Conservation (phyloP, 768 basidiomycete species). For the Piloderma croceum region DNA sequence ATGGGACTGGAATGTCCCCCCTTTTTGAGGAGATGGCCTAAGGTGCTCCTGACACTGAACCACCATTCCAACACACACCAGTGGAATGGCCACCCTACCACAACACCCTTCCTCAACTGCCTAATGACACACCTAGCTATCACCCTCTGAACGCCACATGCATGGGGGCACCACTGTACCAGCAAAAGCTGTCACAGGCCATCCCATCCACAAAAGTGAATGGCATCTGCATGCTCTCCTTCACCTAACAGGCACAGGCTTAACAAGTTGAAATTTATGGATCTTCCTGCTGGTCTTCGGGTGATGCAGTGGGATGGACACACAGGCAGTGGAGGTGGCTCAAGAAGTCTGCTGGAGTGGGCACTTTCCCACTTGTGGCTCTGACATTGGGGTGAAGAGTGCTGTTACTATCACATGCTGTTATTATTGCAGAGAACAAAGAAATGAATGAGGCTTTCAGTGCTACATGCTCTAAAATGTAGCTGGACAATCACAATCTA, state of each 20-base stretch:
- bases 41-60: conserved; percentile 51
- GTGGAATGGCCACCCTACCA: conserved; percentile 23
- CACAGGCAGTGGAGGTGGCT: conserved; percentile 31
- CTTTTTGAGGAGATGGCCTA: conserved; percentile 76
- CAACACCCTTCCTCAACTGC: conserved; percentile 27
- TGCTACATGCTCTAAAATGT: too few species aligned
- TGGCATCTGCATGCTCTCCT: conserved; percentile 59
- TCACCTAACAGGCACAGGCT: conserved; percentile 59
- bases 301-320: conserved; percentile 54
- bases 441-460: too few species aligned
- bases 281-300: conserved; percentile 79
- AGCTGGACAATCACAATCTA: too few species aligned
- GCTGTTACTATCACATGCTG: too few species aligned
- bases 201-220: conserved; percentile 59
- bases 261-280: conserved; percentile 66
- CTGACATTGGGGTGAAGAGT: too few species aligned
- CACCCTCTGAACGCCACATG: conserved; percentile 46
- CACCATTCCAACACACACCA: conserved; percentile 31
- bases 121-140: conserved; percentile 37
- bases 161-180: conserved; percentile 58
- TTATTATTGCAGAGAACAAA: too few species aligned
- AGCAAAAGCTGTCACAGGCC: conserved; percentile 67
- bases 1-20: too few species aligned
- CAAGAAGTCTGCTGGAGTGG: conserved; percentile 74
- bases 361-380: too few species aligned